Conservation (phyloP, 805 yeast genomes). For the Debaryomyces maramus region DNA sequence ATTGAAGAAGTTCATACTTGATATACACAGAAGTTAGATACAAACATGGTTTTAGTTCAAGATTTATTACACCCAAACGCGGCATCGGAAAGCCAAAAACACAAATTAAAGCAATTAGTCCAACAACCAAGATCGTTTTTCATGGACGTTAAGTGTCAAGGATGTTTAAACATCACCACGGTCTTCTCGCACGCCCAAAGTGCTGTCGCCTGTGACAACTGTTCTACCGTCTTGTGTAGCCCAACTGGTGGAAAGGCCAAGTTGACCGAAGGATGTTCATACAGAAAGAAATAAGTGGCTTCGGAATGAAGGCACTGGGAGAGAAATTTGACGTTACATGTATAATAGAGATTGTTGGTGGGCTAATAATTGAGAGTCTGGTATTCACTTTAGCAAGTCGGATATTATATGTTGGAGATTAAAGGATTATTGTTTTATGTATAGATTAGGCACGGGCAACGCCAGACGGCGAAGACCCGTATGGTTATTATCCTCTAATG, state of each 20-base stretch:
- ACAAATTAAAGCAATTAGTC: slow-evolving; percentile 41
- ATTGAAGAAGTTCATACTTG: too few species aligned
- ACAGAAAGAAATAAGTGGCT: slow-evolving; percentile 37
- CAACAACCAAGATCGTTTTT: slow-evolving; percentile 43
- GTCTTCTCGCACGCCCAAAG: slow-evolving; percentile 45
- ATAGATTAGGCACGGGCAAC: not conserved
- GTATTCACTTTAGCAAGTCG: not conserved
- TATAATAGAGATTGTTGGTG: slow-evolving; percentile 9
- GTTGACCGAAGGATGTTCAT: slow-evolving; percentile 43
- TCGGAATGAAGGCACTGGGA: not conserved
- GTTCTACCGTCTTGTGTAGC: slow-evolving; percentile 40
- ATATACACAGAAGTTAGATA: not conserved
- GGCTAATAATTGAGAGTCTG: slow-evolving; percentile 9
- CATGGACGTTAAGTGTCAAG: slow-evolving; percentile 45
- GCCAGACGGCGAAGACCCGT: too few species aligned
- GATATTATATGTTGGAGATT: too few species aligned
- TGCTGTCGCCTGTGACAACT: slow-evolving; percentile 43
- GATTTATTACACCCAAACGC: slow-evolving; percentile 44
- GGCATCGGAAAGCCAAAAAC: slow-evolving; percentile 37
- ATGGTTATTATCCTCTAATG: not conserved
- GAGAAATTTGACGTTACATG: slow-evolving; percentile 2
- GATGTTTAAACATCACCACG: slow-evolving; percentile 42
- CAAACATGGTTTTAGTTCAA: slow-evolving; percentile 41
- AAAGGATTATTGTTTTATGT: not conserved
- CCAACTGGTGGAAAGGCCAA: slow-evolving; percentile 46